Evolutionary conservation across 2,329 filamentous ascomycete genomes (phyloP).

Genomic region (Curvularia verruculosa): DNA sequence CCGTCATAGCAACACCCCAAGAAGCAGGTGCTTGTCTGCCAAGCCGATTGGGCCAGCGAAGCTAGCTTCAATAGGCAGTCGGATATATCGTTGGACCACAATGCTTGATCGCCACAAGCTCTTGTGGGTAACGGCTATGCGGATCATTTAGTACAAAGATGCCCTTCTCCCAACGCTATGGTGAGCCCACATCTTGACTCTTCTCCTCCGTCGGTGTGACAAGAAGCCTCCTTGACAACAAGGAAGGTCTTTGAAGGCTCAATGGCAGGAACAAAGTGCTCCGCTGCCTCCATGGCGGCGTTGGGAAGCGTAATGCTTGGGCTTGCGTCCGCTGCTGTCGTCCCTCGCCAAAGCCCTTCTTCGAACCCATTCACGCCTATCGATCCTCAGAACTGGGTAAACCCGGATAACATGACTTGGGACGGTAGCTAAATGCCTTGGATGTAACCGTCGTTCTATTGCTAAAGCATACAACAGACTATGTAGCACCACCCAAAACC

Average conservation of each 20-base stretch:
- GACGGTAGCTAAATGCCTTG: not conserved
- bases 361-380: slow-evolving; percentile 57
- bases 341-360: slow-evolving; percentile 17
- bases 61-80: not conserved
- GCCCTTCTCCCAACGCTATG: not conserved
- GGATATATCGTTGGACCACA: not conserved
- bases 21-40: slow-evolving; percentile 1
- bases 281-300: slow-evolving; percentile 17
- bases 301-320: slow-evolving; percentile 27
- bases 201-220: not conserved
- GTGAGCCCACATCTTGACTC: not conserved
- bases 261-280: not conserved
- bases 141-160: not conserved
- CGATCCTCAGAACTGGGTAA: slow-evolving; percentile 57
- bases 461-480: slow-evolving; percentile 45
- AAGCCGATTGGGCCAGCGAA: not conserved
- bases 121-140: not conserved
- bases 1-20: not conserved
- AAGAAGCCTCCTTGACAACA: not conserved
- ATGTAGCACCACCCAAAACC: slow-evolving; percentile 54
- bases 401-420: slow-evolving; percentile 1
- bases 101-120: not conserved
- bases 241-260: not conserved
- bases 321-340: slow-evolving; percentile 22
- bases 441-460: not conserved